Conservation (phyloP, 164 flowering plant species). For the Pachysandra terminalis region DNA sequence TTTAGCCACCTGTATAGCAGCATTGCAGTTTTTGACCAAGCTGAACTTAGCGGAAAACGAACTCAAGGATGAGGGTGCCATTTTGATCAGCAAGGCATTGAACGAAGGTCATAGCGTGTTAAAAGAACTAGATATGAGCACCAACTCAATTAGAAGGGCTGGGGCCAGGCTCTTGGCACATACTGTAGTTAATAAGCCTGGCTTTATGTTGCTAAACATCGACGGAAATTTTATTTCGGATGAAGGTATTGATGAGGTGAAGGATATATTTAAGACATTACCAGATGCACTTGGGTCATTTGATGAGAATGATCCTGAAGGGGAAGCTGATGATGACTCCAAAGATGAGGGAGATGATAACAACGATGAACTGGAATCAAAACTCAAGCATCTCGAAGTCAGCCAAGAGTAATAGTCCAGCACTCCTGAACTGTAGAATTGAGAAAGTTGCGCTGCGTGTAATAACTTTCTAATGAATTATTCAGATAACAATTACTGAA, state of each 20-base stretch:
- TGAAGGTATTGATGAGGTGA: conserved; percentile 82
- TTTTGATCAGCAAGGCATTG: conserved; percentile 51
- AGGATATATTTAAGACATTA: conserved; percentile 49
- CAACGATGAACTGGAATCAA: conserved; percentile 49
- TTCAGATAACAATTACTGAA: no score
- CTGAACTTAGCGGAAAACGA: conserved; percentile 78
- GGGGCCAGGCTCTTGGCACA: conserved; percentile 69
- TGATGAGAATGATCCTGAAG: conserved; percentile 90
- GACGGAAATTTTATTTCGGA: conserved; percentile 80
- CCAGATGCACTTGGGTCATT: conserved; percentile 66
- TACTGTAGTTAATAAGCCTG: conserved; percentile 50
- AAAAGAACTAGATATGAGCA: conserved; percentile 69
- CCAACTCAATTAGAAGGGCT: conserved; percentile 51
- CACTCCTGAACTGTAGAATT: no score
- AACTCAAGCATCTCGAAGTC: conserved; percentile 54
- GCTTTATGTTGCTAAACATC: conserved; percentile 55
- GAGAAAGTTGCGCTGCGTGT: no score
- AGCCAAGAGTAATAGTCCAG: no score
- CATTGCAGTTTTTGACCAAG: conserved; percentile 46
- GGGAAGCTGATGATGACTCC: conserved; percentile 51
- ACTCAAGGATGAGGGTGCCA: conserved; percentile 69
- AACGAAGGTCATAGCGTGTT: conserved; percentile 43
- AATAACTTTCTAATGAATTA: no score
- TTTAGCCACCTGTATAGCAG: conserved; percentile 55
- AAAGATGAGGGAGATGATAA: conserved; percentile 28